Conservation (phyloP, 352 stramenopile genomes). For the Phytophthora brassicae region DNA sequence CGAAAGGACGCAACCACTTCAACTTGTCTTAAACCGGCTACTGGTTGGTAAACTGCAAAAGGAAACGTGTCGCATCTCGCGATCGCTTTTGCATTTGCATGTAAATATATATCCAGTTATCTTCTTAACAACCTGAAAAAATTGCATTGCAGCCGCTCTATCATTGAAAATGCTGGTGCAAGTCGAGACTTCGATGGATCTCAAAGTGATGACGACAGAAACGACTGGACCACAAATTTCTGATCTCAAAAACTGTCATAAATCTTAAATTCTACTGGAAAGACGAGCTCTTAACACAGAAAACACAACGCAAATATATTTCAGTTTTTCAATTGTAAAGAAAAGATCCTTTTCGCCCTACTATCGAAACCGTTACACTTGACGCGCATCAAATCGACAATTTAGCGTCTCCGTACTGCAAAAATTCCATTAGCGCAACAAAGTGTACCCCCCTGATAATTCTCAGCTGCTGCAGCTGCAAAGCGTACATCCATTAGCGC, state of each 20-base stretch:
- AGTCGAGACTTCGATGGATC: constrained; percentile 1
- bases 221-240: constrained; percentile 13
- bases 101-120: too few species aligned
- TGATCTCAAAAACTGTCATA: too few species aligned
- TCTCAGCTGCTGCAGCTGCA: too few species aligned
- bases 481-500: too few species aligned
- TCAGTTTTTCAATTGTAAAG: too few species aligned
- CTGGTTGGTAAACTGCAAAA: neutral
- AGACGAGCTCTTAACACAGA: constrained; percentile 20
- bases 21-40: constrained; percentile 22
- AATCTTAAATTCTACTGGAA: neutral
- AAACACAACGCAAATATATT: neutral
- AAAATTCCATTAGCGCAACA: neutral
- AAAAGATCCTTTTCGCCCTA: too few species aligned
- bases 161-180: neutral
- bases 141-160: too few species aligned
- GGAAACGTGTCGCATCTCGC: constrained; percentile 28
- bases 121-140: too few species aligned
- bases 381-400: too few species aligned
- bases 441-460: too few species aligned
- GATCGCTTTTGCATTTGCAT: too few species aligned
- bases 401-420: constrained; percentile 4
- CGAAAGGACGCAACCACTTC: constrained; percentile 31
- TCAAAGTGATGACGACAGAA: neutral
- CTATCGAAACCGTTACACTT: too few species aligned